A percentile compares a stretch with the other conserved stretches of the same genome.
These are phyloP conservation scores for Sanghuangporus weigelae DNA, from an alignment of 1,284 basidiomycete species.

Conservation along the genomic window DNA sequence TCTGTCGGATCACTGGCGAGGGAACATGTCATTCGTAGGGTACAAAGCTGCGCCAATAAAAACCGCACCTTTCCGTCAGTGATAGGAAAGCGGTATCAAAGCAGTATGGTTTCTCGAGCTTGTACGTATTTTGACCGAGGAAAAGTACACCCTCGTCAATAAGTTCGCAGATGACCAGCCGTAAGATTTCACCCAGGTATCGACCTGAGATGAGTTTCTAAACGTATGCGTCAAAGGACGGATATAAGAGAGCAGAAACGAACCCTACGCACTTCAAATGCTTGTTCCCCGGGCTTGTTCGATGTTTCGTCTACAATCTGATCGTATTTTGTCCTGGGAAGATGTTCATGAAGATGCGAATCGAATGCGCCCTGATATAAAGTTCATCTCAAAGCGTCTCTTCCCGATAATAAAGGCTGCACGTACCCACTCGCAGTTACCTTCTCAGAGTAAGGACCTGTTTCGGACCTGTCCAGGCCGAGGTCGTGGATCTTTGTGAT, in stretches of 20 bases:
- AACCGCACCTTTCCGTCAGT: slow-evolving; percentile 81
- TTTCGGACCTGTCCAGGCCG: slow-evolving; percentile 48
- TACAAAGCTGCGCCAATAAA: neutral
- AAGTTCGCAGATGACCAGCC: slow-evolving; percentile 90
- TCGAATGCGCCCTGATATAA: slow-evolving; percentile 87
- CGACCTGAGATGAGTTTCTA: slow-evolving; percentile 98
- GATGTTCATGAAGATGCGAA: slow-evolving; percentile 91
- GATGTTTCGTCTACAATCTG: slow-evolving; percentile 87
- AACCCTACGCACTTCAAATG: slow-evolving; percentile 60
- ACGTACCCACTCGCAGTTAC: slow-evolving; percentile 90
- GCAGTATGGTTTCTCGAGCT: slow-evolving; percentile 87
- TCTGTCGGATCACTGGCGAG: slow-evolving; percentile 87
- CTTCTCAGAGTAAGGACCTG: slow-evolving; percentile 59
- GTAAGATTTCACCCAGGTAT: slow-evolving; percentile 95
- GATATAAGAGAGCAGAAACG: neutral
- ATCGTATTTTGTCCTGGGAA: slow-evolving; percentile 94
- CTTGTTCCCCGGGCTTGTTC: slow-evolving; percentile 96
- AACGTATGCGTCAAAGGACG: neutral
- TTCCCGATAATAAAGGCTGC: neutral
- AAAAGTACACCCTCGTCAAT: slow-evolving; percentile 97
- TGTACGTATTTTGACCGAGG: slow-evolving; percentile 97
- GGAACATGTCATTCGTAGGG: neutral
- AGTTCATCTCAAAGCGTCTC: neutral
- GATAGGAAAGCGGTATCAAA: slow-evolving; percentile 97
- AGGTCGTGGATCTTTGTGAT: slow-evolving; percentile 78